Evolutionary conservation across 2,329 filamentous ascomycete genomes (phyloP).

Genomic region (Eurotiales sp.): DNA sequence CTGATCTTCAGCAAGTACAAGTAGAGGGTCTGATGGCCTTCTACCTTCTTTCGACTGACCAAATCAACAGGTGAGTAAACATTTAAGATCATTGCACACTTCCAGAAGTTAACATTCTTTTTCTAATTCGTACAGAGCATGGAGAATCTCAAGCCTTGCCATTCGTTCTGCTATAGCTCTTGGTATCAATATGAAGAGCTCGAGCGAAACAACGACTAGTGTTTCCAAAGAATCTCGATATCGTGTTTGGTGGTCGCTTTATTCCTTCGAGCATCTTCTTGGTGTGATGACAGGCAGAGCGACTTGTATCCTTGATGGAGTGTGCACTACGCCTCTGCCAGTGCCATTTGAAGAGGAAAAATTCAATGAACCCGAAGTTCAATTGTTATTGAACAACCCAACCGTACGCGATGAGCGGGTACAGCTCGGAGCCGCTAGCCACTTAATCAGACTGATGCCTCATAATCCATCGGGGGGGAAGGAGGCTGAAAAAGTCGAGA

Average conservation of each 20-base stretch:
- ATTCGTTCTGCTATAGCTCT: conserved; percentile 41
- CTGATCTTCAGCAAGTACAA: conserved; percentile 46
- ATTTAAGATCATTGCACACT: background rate
- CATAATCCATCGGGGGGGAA: conserved; percentile 27
- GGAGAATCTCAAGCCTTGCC: conserved; percentile 40
- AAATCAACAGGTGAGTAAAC: conserved; percentile 40
- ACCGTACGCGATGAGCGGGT: conserved; percentile 30
- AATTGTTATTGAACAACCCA: conserved; percentile 30
- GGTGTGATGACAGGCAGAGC: conserved; percentile 46
- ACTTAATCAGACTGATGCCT: conserved; percentile 28
- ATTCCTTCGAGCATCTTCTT: conserved; percentile 42
- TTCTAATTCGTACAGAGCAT: conserved; percentile 37
- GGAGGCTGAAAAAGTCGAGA: conserved; percentile 21
- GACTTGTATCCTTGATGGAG: conserved; percentile 39
- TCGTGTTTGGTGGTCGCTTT: conserved; percentile 45
- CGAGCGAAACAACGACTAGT: conserved; percentile 33
- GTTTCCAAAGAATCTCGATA: conserved; percentile 45
- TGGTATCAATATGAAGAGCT: conserved; percentile 44
- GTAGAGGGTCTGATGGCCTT: conserved; percentile 42
- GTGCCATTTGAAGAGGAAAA: conserved; percentile 39
- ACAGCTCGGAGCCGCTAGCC: conserved; percentile 27
- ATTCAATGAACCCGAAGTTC: conserved; percentile 29
- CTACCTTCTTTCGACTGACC: conserved; percentile 40
- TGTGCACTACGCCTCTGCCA: conserved; percentile 42
- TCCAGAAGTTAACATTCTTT: background rate